Base-by-base conservation (phyloP, 352 stramenopile genomes). In the Plasmopara halstedii region DNA sequence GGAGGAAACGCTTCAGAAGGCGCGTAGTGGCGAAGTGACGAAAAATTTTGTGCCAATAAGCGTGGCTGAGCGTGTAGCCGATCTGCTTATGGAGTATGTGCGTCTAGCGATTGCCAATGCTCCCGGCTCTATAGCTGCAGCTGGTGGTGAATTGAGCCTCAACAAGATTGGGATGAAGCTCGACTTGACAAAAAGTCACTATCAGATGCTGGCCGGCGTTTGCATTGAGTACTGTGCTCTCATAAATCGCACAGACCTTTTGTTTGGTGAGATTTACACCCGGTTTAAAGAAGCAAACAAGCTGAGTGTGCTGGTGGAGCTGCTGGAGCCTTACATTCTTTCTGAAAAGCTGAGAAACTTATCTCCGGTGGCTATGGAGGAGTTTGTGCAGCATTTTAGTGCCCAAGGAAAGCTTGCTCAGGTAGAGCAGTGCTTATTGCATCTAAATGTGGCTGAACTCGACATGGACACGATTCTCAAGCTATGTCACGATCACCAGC, bases 191-290 rank as follows among this genome's bases (percentile, higher is more conserved):
- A 85, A 95, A 65, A 96, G 83, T 44, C 93, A 98, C 62, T 98
- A 97, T 58, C 86, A 97, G 54, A 97, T 98, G 90, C 68, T 98
- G 20, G 92, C 88, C 15, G 88, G 88, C 25, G 92, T 98, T n/a
- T 97, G 88, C 45, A 94, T 97, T 20, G 94, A 98, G 59, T 98
- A 94, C 52, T 97, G 91, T 50, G 76, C 94, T 22, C 85, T 93
- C 3, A 95, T 94, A 0, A 74, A 78, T 0, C 73, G 80, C 9
- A 90, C 77, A 0, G 84, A 95, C 46, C 46, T 95, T 36, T 57
- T 95, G 4, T 95, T 95, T 50, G 80, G 76, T 10, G 82, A 93
- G 33, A 94, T 95, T 42, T 95, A 88, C 53, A 83, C 79, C 25
- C 70, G 81, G 4, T 95, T 95, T 51, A 83, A 88, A 49, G 78